phyloP scores from a whole-genome alignment of 805 yeast genomes.

The Kuraishia molischiana region DNA sequence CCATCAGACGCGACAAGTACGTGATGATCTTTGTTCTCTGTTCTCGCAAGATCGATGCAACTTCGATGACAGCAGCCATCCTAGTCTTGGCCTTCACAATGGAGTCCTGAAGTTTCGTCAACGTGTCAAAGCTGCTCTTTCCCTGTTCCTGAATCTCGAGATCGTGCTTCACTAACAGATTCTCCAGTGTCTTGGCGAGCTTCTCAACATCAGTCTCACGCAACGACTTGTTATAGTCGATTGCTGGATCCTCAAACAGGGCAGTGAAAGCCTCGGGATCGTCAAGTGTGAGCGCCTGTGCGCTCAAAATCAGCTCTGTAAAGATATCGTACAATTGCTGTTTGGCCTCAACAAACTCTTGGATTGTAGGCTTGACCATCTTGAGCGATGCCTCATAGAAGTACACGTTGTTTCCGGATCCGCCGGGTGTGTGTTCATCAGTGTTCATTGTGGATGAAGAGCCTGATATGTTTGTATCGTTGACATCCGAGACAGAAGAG shows the following conservation, averaged over 20 bases:
- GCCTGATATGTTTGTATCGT: not conserved
- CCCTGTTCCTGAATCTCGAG: not conserved
- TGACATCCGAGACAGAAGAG: not conserved
- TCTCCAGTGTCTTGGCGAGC: conserved; percentile 36
- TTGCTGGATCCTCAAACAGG: conserved; percentile 45
- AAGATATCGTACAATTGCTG: conserved; percentile 60
- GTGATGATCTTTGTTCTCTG: conserved; percentile 63
- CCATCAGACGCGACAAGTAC: conserved; percentile 72
- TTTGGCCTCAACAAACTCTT: conserved; percentile 69
- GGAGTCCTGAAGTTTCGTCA: conserved; percentile 23
- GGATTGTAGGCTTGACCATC: conserved; percentile 31
- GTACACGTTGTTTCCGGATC: conserved; percentile 7
- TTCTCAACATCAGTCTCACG: conserved; percentile 34
- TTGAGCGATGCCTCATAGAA: conserved; percentile 24
- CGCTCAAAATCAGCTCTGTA: conserved; percentile 49
- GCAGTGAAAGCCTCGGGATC: conserved; percentile 71
- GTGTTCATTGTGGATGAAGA: not conserved
- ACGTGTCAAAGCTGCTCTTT: conserved; percentile 13
- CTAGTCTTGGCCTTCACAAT: conserved; percentile 24
- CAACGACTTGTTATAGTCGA: conserved; percentile 27
- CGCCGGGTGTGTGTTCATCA: not conserved
- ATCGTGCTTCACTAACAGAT: conserved; percentile 24
- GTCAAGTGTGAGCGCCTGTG: conserved; percentile 58
- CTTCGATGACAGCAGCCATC: conserved; percentile 15
- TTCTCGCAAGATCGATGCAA: conserved; percentile 52